Evolutionary conservation across 495 filamentous ascomycete species (phyloP).

Genomic region (Talaromyces adpressus): DNA sequence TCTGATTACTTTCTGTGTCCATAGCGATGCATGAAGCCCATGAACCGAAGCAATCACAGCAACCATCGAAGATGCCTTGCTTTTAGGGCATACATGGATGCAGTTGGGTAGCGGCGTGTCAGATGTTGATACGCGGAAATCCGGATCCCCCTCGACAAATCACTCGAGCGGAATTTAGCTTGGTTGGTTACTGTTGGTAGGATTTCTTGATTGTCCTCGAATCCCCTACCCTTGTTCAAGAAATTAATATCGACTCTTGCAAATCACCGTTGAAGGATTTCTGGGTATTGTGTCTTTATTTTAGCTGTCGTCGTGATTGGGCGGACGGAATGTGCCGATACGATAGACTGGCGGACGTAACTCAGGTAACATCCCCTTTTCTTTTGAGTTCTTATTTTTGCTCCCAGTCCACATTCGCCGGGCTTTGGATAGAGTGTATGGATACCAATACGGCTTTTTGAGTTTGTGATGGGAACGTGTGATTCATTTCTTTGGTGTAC

Average conservation of each 20-base stretch:
- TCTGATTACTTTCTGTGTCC: background rate
- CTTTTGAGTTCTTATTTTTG: background rate
- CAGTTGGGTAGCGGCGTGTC: slow-evolving; percentile 1
- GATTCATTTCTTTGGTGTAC: background rate
- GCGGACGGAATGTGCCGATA: background rate
- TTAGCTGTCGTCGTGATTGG: background rate
- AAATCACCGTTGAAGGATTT: background rate
- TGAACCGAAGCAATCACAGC: background rate
- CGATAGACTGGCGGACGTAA: background rate
- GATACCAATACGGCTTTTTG: background rate
- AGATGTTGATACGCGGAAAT: slow-evolving; percentile 1
- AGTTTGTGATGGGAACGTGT: background rate
- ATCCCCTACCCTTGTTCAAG: background rate
- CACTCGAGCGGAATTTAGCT: background rate
- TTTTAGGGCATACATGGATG: background rate
- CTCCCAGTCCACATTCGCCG: background rate
- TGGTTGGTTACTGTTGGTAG: background rate
- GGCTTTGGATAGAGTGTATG: background rate
- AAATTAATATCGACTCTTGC: background rate
- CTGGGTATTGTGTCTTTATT: background rate
- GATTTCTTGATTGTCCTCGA: background rate
- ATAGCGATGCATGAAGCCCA: background rate
- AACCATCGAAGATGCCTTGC: background rate
- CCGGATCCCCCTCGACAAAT: background rate
- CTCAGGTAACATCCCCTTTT: background rate